A percentile compares a stretch with the other conserved stretches of the same genome.
phyloP scores from a whole-genome alignment of 2,329 filamentous ascomycete genomes.

The Colletotrichum orbiculare region DNA sequence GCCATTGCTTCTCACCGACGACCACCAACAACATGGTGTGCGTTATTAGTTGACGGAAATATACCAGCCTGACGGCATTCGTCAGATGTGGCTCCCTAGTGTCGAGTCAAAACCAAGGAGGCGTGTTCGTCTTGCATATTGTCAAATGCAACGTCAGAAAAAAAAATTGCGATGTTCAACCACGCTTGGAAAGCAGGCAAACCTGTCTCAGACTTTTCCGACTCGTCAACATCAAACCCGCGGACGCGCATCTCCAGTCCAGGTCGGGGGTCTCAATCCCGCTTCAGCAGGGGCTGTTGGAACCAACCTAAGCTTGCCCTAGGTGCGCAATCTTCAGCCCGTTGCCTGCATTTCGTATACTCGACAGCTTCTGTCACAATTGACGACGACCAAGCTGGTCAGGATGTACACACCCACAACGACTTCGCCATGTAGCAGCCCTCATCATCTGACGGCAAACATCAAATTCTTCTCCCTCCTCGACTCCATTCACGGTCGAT shows the following conservation, averaged over 20 bases:
- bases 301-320: constrained; percentile 13
- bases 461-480: constrained; percentile 4
- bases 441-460: constrained; percentile 33
- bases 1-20: constrained; percentile 22
- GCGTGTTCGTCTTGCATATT: neutral
- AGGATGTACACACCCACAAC: constrained; percentile 30
- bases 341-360: constrained; percentile 16
- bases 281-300: constrained; percentile 11
- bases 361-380: constrained; percentile 29
- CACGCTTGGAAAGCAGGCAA: neutral
- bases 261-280: constrained; percentile 1
- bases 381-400: constrained; percentile 24
- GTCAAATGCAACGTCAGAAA: constrained; percentile 13
- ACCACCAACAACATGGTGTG: constrained; percentile 19
- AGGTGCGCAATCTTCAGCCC: constrained; percentile 34
- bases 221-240: neutral
- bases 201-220: neutral
- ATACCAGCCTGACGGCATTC: constrained; percentile 26
- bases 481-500: constrained; percentile 2
- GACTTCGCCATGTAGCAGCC: constrained; percentile 18
- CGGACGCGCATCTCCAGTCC: constrained; percentile 8
- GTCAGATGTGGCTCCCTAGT: constrained; percentile 15
- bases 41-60: constrained; percentile 24
- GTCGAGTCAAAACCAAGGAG: neutral
- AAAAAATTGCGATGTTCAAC: constrained; percentile 5